phyloP scores from a whole-genome alignment of 2,329 filamentous ascomycete genomes.

The Alternaria triticimaculans region DNA sequence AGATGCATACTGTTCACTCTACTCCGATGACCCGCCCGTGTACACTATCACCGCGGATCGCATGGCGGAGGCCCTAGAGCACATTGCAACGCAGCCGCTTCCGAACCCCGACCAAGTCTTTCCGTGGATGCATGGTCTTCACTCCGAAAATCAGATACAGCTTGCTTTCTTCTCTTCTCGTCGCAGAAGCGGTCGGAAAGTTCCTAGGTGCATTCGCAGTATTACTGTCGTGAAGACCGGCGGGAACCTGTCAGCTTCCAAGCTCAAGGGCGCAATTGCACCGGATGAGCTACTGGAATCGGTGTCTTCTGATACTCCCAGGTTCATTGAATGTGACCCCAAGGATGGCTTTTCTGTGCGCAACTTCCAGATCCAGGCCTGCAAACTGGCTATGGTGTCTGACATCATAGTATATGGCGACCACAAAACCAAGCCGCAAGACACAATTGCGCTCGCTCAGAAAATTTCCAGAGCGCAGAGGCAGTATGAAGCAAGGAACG shows the following conservation, averaged over 20 bases:
- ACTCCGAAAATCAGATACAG: slow-evolving; percentile 87
- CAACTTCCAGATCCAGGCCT: slow-evolving; percentile 95
- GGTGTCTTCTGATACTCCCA: slow-evolving; percentile 54
- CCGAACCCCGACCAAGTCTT: slow-evolving; percentile 88
- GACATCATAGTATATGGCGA: slow-evolving; percentile 94
- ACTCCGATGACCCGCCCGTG: slow-evolving; percentile 61
- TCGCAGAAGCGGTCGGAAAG: slow-evolving; percentile 71
- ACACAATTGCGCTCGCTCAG: slow-evolving; percentile 69
- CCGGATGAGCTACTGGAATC: slow-evolving; percentile 77
- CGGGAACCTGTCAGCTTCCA: slow-evolving; percentile 74
- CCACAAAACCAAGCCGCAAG: slow-evolving; percentile 65
- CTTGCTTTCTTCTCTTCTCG: slow-evolving; percentile 86
- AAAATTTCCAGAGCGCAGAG: slow-evolving; percentile 77
- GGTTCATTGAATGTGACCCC: slow-evolving; percentile 85
- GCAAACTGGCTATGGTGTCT: slow-evolving; percentile 84
- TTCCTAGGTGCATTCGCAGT: slow-evolving; percentile 78
- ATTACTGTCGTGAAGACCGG: slow-evolving; percentile 89
- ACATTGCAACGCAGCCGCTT: slow-evolving; percentile 78
- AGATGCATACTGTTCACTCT: slow-evolving; percentile 64
- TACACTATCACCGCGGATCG: slow-evolving; percentile 75
- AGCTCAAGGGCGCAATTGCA: slow-evolving; percentile 85
- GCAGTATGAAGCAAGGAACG: slow-evolving; percentile 71
- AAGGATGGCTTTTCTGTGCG: slow-evolving; percentile 90
- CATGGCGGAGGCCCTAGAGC: slow-evolving; percentile 75
- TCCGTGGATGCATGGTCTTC: slow-evolving; percentile 93